Percentiles rank a stretch among this genome's conserved stretches.
These are phyloP conservation scores for Cryptosporidium sp. DNA, from an alignment of 169 alveolate genomes.

Conservation along the genomic window DNA sequence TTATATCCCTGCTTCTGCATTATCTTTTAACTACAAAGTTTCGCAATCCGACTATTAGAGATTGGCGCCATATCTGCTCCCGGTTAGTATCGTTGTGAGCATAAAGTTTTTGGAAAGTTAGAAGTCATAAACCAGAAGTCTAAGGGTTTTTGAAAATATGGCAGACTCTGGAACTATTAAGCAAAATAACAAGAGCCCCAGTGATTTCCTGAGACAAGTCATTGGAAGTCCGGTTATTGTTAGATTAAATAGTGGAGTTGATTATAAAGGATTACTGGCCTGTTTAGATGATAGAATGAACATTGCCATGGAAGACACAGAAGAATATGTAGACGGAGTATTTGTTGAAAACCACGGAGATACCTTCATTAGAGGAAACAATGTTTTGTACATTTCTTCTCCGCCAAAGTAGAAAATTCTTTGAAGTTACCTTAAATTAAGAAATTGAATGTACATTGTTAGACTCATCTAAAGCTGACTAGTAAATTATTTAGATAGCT, in stretches of 20 bases:
- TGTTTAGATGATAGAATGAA: constrained; percentile 90
- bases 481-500: neutral
- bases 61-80: neutral
- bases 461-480: neutral
- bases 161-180: neutral
- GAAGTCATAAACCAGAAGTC: neutral
- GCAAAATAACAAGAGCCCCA: constrained; percentile 30
- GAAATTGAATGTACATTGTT: neutral
- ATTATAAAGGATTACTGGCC: constrained; percentile 82
- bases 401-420: constrained; percentile 22
- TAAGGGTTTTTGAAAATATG: neutral
- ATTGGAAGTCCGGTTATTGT: constrained; percentile 71
- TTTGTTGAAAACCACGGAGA: constrained; percentile 85
- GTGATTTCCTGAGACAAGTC: constrained; percentile 64
- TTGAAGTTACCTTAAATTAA: neutral
- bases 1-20: no score
- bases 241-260: constrained; percentile 73
- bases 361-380: constrained; percentile 89
- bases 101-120: neutral
- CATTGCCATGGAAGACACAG: constrained; percentile 87
- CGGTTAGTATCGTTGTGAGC: neutral
- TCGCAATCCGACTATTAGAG: neutral
- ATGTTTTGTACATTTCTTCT: constrained; percentile 81
- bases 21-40: no score
- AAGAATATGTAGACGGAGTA: constrained; percentile 85